Evolutionary conservation across 768 basidiomycete species (phyloP), one percentile per base, ranked within the genome.

Genomic region (Pleurotus salmoneostramineus): DNA sequence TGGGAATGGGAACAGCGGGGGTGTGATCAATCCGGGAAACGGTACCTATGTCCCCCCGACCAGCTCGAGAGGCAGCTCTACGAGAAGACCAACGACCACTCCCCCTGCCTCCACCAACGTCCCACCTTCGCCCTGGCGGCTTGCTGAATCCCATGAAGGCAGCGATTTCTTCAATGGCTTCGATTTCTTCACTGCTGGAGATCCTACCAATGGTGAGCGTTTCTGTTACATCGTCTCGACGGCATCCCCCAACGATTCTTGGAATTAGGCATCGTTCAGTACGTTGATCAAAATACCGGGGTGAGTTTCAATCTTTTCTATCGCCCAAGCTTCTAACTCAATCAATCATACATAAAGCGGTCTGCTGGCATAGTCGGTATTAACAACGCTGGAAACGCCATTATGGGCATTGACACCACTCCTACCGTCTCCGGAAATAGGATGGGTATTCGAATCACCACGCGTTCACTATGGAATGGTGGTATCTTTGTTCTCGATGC

Each of bases 341-440:
- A 10, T 55, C 36, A 43, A 51, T 27, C 21, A 12, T 50, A 5
- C 21, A 12, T 50, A 5, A 57, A 88, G 85, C 71, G 77, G 68
- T 72, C 75, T 5, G 82, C 76, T 59, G 82, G 83, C 49, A 78
- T 98, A 33, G 66, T 86, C 33, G 75, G 81, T 11, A 77, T 94
- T 65, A 95, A 92, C 65, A 61, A 65, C 21, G 78, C 77, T 7
- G 91, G 91, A 17, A 83, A 93, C 71, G 91, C 89, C 14, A 71
- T 97, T 57, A 95, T 98, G 93, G 77, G 83, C 35, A 87, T 96
- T 27, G 93, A 96, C 67, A 95, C 91, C 5, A 95, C 93, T 4
- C 78, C 83, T 7, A 79, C 72, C 14, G 88, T 95, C 34, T 65
- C 79, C n/a, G 81, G 69, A 42, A 88, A 80, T 56, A 83, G 95